Evolutionary conservation across 2,329 filamentous ascomycete genomes (phyloP).

Genomic region (Ceratocystis alfenasii): DNA sequence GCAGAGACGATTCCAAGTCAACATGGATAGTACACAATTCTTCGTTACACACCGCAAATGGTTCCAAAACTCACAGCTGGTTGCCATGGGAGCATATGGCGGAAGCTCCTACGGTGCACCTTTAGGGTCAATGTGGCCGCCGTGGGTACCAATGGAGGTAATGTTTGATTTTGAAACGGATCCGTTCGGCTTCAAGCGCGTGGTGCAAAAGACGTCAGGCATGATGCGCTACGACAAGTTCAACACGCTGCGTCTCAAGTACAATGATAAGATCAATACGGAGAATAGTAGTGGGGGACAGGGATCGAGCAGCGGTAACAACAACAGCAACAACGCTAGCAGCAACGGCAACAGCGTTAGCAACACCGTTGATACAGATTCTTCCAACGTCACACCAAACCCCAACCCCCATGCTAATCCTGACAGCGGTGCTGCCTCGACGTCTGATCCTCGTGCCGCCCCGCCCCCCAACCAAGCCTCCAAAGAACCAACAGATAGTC

Average conservation of each 20-base stretch:
- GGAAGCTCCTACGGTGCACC: constrained; percentile 85
- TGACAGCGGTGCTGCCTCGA: not conserved
- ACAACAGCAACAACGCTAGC: not conserved
- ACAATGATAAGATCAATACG: constrained; percentile 80
- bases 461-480: constrained; percentile 32
- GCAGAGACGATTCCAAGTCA: constrained; percentile 82
- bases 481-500: constrained; percentile 51
- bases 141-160: constrained; percentile 95
- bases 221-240: constrained; percentile 94
- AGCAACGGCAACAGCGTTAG: not conserved
- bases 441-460: not conserved
- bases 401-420: not conserved
- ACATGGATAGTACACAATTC: constrained; percentile 96
- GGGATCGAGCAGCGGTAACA: not conserved
- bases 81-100: constrained; percentile 68
- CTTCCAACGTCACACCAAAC: not conserved
- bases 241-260: constrained; percentile 92
- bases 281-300: constrained; percentile 35
- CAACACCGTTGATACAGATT: not conserved
- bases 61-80: constrained; percentile 60
- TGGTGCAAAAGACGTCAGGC: constrained; percentile 93
- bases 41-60: constrained; percentile 93
- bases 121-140: constrained; percentile 79
- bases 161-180: constrained; percentile 94
- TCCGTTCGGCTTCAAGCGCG: constrained; percentile 93